Conservation (phyloP, 192 early-diverging fungal species). For the Linnemannia elongata region DNA sequence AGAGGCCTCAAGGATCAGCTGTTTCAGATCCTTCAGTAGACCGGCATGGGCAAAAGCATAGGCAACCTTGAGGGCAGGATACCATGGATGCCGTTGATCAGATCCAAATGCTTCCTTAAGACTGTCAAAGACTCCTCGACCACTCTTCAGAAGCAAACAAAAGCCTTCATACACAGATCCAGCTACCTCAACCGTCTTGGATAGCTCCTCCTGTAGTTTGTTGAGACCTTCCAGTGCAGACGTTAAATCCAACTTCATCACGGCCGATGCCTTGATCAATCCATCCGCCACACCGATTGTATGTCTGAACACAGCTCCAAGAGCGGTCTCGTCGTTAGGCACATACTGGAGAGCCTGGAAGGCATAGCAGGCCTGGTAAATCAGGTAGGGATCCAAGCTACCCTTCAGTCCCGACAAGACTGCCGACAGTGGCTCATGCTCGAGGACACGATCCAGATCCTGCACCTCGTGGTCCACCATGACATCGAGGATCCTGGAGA, state of each 20-base stretch:
- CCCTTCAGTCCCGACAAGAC: too few species aligned
- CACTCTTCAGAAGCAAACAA: not conserved
- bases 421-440: too few species aligned
- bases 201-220: not conserved
- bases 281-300: not conserved
- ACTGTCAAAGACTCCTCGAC: constrained; percentile 1
- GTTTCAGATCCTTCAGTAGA: not conserved
- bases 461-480: too few species aligned
- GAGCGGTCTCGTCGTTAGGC: constrained; percentile 6
- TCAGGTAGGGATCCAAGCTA: too few species aligned
- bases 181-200: not conserved
- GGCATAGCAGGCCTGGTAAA: too few species aligned
- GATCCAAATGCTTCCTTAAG: not conserved
- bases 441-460: too few species aligned
- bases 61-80: constrained; percentile 6
- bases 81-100: not conserved
- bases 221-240: not conserved
- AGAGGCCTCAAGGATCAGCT: not conserved
- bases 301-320: not conserved
- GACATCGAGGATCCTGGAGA: too few species aligned
- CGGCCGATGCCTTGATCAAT: not conserved
- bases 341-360: too few species aligned
- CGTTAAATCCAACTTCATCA: not conserved
- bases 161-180: not conserved
- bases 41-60: constrained; percentile 6